Conservation (phyloP, 2,329 filamentous ascomycete genomes). For the Microcyclosporella mali region DNA sequence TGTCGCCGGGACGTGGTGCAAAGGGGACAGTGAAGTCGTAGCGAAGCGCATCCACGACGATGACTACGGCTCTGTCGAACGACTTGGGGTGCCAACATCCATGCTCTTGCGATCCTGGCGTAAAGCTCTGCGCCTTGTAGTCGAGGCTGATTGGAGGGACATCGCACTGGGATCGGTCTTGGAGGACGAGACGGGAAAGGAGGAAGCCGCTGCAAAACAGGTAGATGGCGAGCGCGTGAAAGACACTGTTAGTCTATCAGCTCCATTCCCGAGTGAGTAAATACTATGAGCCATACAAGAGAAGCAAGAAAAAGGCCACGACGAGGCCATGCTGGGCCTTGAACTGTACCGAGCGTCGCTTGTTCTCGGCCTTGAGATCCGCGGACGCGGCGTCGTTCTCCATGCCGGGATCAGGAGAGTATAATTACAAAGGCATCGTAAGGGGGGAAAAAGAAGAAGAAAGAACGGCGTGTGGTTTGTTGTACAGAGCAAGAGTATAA, state of each 20-base stretch:
- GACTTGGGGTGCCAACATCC: conserved; percentile 96
- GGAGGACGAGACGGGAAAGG: conserved; percentile 74
- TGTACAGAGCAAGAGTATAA: background rate
- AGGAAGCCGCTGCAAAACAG: conserved; percentile 95
- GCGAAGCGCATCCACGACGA: conserved; percentile 86
- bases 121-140: conserved; percentile 25
- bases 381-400: conserved; percentile 11
- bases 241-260: conserved; percentile 40
- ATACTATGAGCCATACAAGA: conserved; percentile 44
- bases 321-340: conserved; percentile 48
- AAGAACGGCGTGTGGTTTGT: background rate
- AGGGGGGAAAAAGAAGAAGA: conserved; percentile 2
- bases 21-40: conserved; percentile 95
- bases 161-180: conserved; percentile 71
- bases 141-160: conserved; percentile 57
- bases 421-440: background rate
- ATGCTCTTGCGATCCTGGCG: conserved; percentile 40
- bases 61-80: conserved; percentile 84
- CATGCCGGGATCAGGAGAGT: conserved; percentile 5
- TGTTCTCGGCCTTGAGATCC: conserved; percentile 30
- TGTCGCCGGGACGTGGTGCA: conserved; percentile 44
- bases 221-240: conserved; percentile 76
- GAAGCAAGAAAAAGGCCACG: conserved; percentile 62
- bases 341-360: conserved; percentile 44
- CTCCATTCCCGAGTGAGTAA: background rate